Evolutionary conservation across 768 basidiomycete species (phyloP).

Genomic region (Leccinellum albellum): DNA sequence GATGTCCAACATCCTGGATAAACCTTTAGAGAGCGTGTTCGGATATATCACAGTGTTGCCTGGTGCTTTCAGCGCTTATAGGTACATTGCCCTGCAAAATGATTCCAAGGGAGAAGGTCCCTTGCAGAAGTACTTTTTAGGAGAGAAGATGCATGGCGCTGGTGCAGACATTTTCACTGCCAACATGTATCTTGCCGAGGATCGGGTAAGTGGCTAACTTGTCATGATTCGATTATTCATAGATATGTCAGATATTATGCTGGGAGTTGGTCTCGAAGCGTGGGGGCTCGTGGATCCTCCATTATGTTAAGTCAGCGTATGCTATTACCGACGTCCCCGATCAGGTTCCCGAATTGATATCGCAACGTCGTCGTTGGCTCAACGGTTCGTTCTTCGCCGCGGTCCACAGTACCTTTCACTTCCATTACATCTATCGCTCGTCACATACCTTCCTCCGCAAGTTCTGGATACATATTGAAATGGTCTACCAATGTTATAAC

Average conservation of each 20-base stretch:
- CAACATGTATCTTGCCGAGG: conserved; percentile 95
- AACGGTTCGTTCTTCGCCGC: conserved; percentile 99
- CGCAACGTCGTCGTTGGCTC: conserved; percentile 93
- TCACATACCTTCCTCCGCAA: conserved; percentile 80
- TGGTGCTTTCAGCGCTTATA: conserved; percentile 88
- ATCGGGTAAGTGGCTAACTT: conserved; percentile 48
- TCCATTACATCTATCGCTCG: conserved; percentile 92
- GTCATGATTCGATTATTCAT: conserved; percentile 1
- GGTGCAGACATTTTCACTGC: conserved; percentile 91
- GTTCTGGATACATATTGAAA: conserved; percentile 92
- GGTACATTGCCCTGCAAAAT: conserved; percentile 90
- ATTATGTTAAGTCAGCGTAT: conserved; percentile 95
- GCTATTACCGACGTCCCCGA: conserved; percentile 93
- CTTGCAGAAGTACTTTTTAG: conserved; percentile 93
- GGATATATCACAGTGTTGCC: conserved; percentile 95
- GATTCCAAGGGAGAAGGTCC: conserved; percentile 76
- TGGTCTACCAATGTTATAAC: conserved; percentile 88
- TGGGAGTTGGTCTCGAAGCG: conserved; percentile 98
- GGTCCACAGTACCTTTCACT: conserved; percentile 87
- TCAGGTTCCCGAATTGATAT: conserved; percentile 91
- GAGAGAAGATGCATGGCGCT: conserved; percentile 90
- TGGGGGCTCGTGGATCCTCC: conserved; percentile 83
- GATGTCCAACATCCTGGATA: conserved; percentile 91
- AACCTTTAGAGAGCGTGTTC: conserved; percentile 85
- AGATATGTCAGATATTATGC: conserved; percentile 70